Conservation (phyloP, 805 yeast genomes). For the Wickerhamiella azyma region DNA sequence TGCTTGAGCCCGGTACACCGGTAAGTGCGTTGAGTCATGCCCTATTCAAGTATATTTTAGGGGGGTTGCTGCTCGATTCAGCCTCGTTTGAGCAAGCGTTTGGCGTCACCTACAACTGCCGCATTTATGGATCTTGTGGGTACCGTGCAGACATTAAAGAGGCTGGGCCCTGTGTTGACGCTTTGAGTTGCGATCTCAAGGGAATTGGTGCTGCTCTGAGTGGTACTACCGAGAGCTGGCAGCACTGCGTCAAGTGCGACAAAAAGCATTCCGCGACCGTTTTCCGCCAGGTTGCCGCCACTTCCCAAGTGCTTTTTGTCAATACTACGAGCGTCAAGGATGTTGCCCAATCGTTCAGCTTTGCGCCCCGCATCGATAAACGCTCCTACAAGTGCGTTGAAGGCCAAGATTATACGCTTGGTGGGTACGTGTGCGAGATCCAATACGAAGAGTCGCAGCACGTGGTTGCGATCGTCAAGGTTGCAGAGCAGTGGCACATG, state of each 20-base stretch:
- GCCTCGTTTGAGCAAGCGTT: conserved; percentile 8
- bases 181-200: conserved; percentile 9
- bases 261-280: conserved; percentile 42
- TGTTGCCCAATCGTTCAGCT: neutral
- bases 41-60: conserved; percentile 48
- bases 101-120: conserved; percentile 14
- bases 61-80: conserved; percentile 35
- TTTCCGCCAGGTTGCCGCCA: conserved; percentile 34
- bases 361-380: conserved; percentile 11
- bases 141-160: conserved; percentile 7
- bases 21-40: conserved; percentile 30
- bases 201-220: conserved; percentile 17
- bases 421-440: conserved; percentile 28
- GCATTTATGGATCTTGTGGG: conserved; percentile 16
- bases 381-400: conserved; percentile 12
- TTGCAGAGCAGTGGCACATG: conserved; percentile 47
- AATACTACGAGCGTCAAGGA: neutral
- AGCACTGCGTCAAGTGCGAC: conserved; percentile 40
- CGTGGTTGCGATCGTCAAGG: conserved; percentile 25
- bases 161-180: conserved; percentile 5
- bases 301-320: conserved; percentile 44
- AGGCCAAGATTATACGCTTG: conserved; percentile 20
- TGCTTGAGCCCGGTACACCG: conserved; percentile 29
- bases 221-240: conserved; percentile 11
- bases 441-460: conserved; percentile 23